phyloP scores from a whole-genome alignment of 164 flowering plant species.

The Santalum album region DNA sequence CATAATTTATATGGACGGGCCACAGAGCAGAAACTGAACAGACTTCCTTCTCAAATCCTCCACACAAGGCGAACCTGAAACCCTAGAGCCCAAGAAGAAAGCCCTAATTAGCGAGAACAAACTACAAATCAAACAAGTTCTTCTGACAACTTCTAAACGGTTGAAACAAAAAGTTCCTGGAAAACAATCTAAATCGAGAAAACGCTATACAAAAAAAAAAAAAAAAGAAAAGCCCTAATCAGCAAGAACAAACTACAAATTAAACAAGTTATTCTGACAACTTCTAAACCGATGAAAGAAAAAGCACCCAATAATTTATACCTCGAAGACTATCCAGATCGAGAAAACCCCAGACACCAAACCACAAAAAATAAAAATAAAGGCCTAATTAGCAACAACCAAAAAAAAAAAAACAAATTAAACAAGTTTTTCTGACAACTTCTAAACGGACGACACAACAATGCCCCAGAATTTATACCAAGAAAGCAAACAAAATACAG shows the following conservation, averaged over 20 bases:
- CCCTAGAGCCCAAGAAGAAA: conserved; percentile 1
- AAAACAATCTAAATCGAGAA: too few species aligned
- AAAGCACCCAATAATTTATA: too few species aligned
- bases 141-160: too few species aligned
- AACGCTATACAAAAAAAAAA: too few species aligned
- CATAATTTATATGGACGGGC: conserved; percentile 25
- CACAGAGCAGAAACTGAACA: background rate
- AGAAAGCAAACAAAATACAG: too few species aligned
- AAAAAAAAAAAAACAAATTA: background rate
- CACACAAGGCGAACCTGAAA: background rate
- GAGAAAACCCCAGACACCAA: too few species aligned
- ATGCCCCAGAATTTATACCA: too few species aligned
- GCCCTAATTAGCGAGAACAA: background rate
- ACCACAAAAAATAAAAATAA: too few species aligned
- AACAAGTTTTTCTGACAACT: too few species aligned
- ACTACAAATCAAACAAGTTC: background rate
- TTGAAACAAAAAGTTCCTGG: background rate
- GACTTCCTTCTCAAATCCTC: background rate
- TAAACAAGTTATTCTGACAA: too few species aligned
- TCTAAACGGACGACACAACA: background rate
- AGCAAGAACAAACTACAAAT: background rate
- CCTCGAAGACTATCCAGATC: too few species aligned
- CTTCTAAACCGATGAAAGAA: too few species aligned
- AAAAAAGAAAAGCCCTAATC: background rate
- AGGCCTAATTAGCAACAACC: background rate